Percentiles rank a stretch among this genome's conserved stretches.
Conservation (phyloP, 441 rosid species). For the Eruca vesicaria region DNA sequence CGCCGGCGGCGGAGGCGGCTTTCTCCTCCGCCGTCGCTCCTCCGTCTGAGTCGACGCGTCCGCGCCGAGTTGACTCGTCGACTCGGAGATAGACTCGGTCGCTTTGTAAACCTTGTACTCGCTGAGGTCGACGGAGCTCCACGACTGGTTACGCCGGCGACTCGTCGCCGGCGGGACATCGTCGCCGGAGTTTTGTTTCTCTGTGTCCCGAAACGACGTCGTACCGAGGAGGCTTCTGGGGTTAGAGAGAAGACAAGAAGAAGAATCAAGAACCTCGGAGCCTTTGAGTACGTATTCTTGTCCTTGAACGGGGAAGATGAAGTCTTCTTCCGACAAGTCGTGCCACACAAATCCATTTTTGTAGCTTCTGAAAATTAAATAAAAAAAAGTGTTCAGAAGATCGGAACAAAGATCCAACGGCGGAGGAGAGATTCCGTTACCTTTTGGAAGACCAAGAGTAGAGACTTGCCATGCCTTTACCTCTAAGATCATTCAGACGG, state of each 20-base stretch:
- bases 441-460: conserved; percentile 95
- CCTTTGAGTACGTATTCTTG: conserved; percentile 91
- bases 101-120: conserved; percentile 79
- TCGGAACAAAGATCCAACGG: conserved; percentile 22
- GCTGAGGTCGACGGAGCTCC: conserved; percentile 78
- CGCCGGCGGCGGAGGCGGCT: conserved; percentile 32
- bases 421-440: conserved; percentile 31
- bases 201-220: conserved; percentile 40
- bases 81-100: conserved; percentile 52
- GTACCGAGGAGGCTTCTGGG: conserved; percentile 46
- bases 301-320: conserved; percentile 76
- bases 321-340: conserved; percentile 70
- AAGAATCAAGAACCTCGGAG: conserved; percentile 63
- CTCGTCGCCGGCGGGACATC: conserved; percentile 36
- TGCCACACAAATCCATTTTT: conserved; percentile 95
- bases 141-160: conserved; percentile 75
- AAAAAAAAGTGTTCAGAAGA: not conserved
- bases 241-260: conserved; percentile 25
- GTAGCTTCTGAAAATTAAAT: conserved; percentile 58
- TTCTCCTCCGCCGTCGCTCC: conserved; percentile 54
- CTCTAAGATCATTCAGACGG: conserved; percentile 73
- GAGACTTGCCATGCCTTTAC: conserved; percentile 76
- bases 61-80: conserved; percentile 52
- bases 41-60: conserved; percentile 93
- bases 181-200: conserved; percentile 16